phyloP scores from a whole-genome alignment of 2,329 filamentous ascomycete species.

The Pseudomassariella vexata region DNA sequence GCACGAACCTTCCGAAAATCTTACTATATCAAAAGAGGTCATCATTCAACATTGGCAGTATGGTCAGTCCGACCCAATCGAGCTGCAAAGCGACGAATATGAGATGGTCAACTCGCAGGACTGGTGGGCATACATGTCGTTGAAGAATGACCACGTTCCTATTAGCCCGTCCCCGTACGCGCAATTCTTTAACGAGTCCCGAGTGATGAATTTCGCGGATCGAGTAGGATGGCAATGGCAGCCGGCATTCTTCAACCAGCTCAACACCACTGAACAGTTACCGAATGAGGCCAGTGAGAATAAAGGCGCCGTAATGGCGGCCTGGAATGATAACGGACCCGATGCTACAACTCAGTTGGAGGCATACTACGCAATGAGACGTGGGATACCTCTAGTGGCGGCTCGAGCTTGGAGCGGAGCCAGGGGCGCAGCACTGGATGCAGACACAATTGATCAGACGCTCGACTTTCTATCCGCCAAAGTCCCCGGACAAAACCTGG shows the following conservation, averaged over 20 bases:
- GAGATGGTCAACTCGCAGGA: conserved; percentile 39
- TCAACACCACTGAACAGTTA: conserved; percentile 34
- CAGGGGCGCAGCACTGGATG: conserved; percentile 25
- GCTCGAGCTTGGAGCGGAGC: conserved; percentile 35
- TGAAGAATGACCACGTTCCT: conserved; percentile 46
- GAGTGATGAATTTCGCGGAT: conserved; percentile 37
- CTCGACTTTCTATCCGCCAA: conserved; percentile 30
- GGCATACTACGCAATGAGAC: conserved; percentile 39
- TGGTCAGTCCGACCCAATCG: conserved; percentile 37
- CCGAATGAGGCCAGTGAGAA: conserved; percentile 19
- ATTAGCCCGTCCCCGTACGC: conserved; percentile 39
- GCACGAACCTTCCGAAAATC: conserved; percentile 31
- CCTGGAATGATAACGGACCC: conserved; percentile 43
- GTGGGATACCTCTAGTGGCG: conserved; percentile 36
- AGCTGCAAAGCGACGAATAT: conserved; percentile 30
- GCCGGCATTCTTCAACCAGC: conserved; percentile 35
- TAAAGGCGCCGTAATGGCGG: conserved; percentile 33
- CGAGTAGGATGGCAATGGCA: conserved; percentile 37
- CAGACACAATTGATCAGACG: conserved; percentile 20
- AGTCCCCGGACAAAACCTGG: conserved; percentile 38
- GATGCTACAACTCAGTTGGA: conserved; percentile 42
- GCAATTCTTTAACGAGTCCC: conserved; percentile 38
- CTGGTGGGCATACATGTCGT: conserved; percentile 48
- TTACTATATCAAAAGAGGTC: conserved; percentile 31
- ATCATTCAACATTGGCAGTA: conserved; percentile 43